Evolutionary conservation across 768 basidiomycete genomes (phyloP), one percentile per base, ranked within the genome.

Genomic region (Rhodotorula babjevae): DNA sequence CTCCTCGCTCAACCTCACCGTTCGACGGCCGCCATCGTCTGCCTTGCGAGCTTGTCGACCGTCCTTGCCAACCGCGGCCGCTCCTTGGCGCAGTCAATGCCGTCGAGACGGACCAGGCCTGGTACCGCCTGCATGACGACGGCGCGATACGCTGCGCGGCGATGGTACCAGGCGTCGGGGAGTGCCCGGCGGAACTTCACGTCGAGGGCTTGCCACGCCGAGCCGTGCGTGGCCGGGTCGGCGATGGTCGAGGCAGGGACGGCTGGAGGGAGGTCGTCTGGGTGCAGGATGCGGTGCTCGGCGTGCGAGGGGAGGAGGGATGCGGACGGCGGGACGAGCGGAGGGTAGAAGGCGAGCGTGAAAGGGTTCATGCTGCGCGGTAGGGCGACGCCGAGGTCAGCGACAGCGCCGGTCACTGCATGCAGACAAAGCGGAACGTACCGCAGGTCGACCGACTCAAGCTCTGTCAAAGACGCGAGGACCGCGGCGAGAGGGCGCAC

Each of bases 321-420:
- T 29, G 56, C 44, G 27, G 64, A 56, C 12, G 69, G 46, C 18
- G 53, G 64, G 44, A 67, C 64, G 33, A 97, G 82, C 33, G 96
- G 93, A 47, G 96, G 85, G 81, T 99, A 98, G 90, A 92, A 95
- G 12, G 91, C 91, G 19, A 97, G 87, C 29, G 94, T 97, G 76
- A 90, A 92, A 65, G 96, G 94, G 79, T 99, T 99, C 93, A 97
- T 96, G 81, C 89, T 83, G 57, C 18, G 18, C 0, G 12, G 15
- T 31, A 14, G 53, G 15, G 18, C 4, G 42, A 66, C 46, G 62
- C 49, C 5, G 49, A 21, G 5, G n/a, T 5, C 21, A 19, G 25
- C 10, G 5, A 36, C 36, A 9, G 36, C 36, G 36, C 9, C 36
- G 36, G n/a, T 10, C 19, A 14, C 6, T 2, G 7, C 15, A 29